Evolutionary conservation across 1,284 basidiomycete genomes (phyloP), one percentile per base, ranked within the genome.

Genomic region (Phellopilus nigrolimitatus): DNA sequence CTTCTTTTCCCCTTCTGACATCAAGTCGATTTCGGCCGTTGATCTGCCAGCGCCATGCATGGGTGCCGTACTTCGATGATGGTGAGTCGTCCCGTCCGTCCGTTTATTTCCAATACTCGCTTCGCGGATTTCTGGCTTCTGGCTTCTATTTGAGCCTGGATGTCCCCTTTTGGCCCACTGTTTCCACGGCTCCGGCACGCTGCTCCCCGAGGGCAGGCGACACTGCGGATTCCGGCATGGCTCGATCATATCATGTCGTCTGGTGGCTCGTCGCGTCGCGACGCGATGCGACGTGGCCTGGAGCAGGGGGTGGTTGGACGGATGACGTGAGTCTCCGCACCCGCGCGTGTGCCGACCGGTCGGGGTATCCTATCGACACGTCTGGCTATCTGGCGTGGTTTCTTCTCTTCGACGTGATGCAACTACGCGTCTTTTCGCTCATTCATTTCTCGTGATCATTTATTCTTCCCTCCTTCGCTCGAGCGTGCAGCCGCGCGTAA

Each of bases 41-140:
- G 15, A 38, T 43, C 44, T 37, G 49, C 15, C 62, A 90, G 84
- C 70, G 88, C 60, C 83, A 82, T 59, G 80, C 81, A 13, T 90
- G 87, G 87, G 78, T 84, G 42, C 84, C 88, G 31, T 90, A 80
- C 65, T 90, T 90, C 60, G 87, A 90, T 63, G 86, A 89, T 64
- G 86, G 85, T 84, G 64, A 62, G 75, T 68, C 27, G 38, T 30
- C n/a, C 38, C 40, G 17, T 46, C 31, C 22, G 10, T 33, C 31
- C 10, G 33, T 34, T 24, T 9, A 33, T 22, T 15, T 27, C 21
- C 27, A 34, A 22, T 24, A 30, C 41, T 44, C 42, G 36, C 45
- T 45, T 51, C 49, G 34, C 27, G n/a, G n/a, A n/a, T n/a, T n/a
- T n/a, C n/a, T n/a, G n/a, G n/a, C n/a, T n/a, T n/a, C n/a, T n/a